Conservation (phyloP, 192 early-diverging fungal species). For the Linnemannia zychae region DNA sequence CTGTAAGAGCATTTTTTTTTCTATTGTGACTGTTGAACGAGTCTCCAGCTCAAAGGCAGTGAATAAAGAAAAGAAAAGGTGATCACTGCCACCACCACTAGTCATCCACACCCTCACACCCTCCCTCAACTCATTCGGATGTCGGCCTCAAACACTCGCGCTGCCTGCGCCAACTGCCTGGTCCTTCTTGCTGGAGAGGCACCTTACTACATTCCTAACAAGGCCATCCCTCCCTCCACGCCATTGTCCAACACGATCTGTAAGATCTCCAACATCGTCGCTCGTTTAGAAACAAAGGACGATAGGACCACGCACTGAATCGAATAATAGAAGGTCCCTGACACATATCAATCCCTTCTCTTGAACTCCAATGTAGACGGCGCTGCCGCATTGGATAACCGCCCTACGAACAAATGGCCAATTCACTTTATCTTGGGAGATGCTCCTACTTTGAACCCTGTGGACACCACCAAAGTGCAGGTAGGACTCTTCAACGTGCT, state of each 20-base stretch:
- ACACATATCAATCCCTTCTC: background rate
- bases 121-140: background rate
- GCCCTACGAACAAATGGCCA: conserved; percentile 46
- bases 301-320: background rate
- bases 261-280: conserved; percentile 12
- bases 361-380: conserved; percentile 23
- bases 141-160: conserved; percentile 43
- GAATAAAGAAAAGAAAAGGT: background rate
- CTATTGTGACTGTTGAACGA: background rate
- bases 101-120: background rate
- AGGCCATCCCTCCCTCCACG: conserved; percentile 37
- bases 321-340: background rate
- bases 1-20: background rate
- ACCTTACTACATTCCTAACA: conserved; percentile 36
- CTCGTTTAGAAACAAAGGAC: background rate
- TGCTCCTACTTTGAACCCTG: conserved; percentile 40
- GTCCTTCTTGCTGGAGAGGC: conserved; percentile 36
- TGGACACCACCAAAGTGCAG: conserved; percentile 49
- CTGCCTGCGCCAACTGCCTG: conserved; percentile 47
- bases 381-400: conserved; percentile 47
- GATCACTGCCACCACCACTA: background rate
- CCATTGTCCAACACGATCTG: conserved; percentile 51
- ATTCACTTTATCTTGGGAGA: conserved; percentile 47
- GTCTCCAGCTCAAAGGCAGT: background rate
- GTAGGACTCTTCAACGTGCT: background rate